Base-by-base conservation (phyloP, 768 basidiomycete species). In the Lepiota venenata region DNA sequence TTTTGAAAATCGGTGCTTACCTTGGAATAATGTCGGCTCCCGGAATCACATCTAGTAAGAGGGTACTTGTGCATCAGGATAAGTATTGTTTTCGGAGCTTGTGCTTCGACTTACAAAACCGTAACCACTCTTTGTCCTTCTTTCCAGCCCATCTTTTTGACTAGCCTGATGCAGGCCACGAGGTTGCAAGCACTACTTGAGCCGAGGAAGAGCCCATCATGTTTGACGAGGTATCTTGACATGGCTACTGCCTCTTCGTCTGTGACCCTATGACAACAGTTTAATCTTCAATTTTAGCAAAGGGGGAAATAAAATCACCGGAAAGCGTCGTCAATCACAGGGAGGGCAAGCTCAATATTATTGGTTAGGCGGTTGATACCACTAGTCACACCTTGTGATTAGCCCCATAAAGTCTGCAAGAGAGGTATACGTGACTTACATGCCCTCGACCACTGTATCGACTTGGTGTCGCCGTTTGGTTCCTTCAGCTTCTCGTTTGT, bases 141-240 rank as follows among this genome's bases (percentile, higher is more conserved):
- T 25, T 73, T 73, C 85, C 85, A 88, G 11, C 81, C 80, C 75
- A 83, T 76, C 63, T 81, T 81, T 61, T 84, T 85, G 2, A 80
- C 85, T 14, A 95, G 74, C 62, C 88, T 87, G 43, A 97, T 79
- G 60, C 91, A 93, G 1, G 96, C 91, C n/a, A 97, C 82, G 37
- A 99, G 77, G 64, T 98, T 99, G 66, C 93, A 95, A 0, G 97
- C 96, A 62, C 92, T 95, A 56, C 93, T 96, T 0, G 95, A 98
- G 12, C 97, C 97, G 25, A 98, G 76, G 72, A 95, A 98, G 22
- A 99, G 74, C 0, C 97, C 97, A 60, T 98, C 96, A 52, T 91
- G 76, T 47, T 87, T 75, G 3, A 97, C 93, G 16, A 99, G 80
- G 66, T 93, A 93, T 9, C 95, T 85, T 1, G 94, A 89, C 96